phyloP scores from a whole-genome alignment of 495 filamentous ascomycete genomes.

The Rhizodiscina lignyota region DNA sequence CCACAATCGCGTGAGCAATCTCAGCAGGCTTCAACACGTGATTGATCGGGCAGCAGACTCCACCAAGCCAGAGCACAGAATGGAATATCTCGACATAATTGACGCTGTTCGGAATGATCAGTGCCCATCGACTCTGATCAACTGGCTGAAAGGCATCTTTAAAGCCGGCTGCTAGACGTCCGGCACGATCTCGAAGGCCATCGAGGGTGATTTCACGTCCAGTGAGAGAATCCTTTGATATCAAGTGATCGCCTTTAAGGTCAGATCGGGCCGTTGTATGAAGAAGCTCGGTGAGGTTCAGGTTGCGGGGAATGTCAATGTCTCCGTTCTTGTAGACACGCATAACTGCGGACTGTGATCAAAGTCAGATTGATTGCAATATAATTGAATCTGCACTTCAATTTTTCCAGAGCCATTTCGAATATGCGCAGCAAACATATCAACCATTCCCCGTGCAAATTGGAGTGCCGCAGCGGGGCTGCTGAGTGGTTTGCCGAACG shows the following conservation, averaged over 20 bases:
- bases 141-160: slow-evolving; percentile 11
- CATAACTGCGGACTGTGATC: slow-evolving; percentile 14
- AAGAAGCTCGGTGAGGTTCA: slow-evolving; percentile 22
- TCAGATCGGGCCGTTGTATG: slow-evolving; percentile 11
- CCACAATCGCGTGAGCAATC: slow-evolving; percentile 7
- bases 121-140: slow-evolving; percentile 19
- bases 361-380: no score
- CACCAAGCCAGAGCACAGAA: slow-evolving; percentile 7
- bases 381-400: no score
- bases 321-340: slow-evolving; percentile 15
- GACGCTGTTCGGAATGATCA: slow-evolving; percentile 22
- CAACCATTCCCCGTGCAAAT: no score
- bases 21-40: slow-evolving; percentile 8
- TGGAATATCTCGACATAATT: slow-evolving; percentile 23
- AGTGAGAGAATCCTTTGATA: slow-evolving; percentile 22
- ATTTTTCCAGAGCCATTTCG: no score
- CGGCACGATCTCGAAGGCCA: slow-evolving; percentile 19
- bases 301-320: slow-evolving; percentile 18
- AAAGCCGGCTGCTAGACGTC: slow-evolving; percentile 19
- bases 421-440: no score
- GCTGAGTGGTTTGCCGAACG: no score
- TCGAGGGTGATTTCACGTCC: slow-evolving; percentile 22
- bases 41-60: slow-evolving; percentile 9
- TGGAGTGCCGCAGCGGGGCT: no score
- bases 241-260: slow-evolving; percentile 11